A percentile compares a stretch with the other conserved stretches of the same genome.
These are phyloP conservation scores for Yarrowia sp. DNA, from an alignment of 805 yeast species.

Conservation along the genomic window DNA sequence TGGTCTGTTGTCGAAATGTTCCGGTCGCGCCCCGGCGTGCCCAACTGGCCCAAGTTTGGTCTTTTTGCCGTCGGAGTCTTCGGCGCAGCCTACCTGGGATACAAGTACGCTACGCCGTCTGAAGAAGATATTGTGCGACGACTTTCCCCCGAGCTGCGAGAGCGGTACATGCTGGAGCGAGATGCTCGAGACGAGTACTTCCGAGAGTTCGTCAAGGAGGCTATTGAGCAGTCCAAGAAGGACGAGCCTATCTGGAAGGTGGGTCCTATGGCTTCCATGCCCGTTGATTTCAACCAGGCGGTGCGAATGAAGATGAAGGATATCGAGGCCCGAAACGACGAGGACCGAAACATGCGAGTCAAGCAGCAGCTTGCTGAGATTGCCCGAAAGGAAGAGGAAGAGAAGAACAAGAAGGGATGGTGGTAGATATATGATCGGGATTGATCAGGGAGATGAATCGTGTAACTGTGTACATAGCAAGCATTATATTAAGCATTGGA, in stretches of 20 bases:
- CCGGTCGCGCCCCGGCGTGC: slow-evolving; percentile 26
- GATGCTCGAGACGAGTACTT: slow-evolving; percentile 24
- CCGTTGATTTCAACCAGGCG: slow-evolving; percentile 14
- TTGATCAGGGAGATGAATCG: neutral
- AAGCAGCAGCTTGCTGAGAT: slow-evolving; percentile 8
- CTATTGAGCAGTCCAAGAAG: slow-evolving; percentile 20
- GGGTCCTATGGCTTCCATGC: slow-evolving; percentile 20
- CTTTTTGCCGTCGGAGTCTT: slow-evolving; percentile 19
- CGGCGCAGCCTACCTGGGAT: slow-evolving; percentile 14
- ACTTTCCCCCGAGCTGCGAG: slow-evolving; percentile 16
- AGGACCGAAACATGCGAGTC: slow-evolving; percentile 11
- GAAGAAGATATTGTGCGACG: slow-evolving; percentile 24
- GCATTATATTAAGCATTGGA: slow-evolving; percentile 2
- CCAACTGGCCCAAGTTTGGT: slow-evolving; percentile 26
- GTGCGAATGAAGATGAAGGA: slow-evolving; percentile 23
- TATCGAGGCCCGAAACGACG: slow-evolving; percentile 16
- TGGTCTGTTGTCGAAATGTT: slow-evolving; percentile 20
- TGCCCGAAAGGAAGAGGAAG: slow-evolving; percentile 22
- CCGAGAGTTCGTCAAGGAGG: slow-evolving; percentile 25
- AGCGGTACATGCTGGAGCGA: slow-evolving; percentile 23
- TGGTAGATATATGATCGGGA: neutral
- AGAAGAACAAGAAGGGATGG: slow-evolving; percentile 26
- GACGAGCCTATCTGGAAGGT: slow-evolving; percentile 26
- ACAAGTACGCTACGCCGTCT: slow-evolving; percentile 11
- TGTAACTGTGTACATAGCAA: slow-evolving; percentile 3